Conservation (phyloP, 805 yeast genomes). For the Sungouiozyma ichnusensis region DNA sequence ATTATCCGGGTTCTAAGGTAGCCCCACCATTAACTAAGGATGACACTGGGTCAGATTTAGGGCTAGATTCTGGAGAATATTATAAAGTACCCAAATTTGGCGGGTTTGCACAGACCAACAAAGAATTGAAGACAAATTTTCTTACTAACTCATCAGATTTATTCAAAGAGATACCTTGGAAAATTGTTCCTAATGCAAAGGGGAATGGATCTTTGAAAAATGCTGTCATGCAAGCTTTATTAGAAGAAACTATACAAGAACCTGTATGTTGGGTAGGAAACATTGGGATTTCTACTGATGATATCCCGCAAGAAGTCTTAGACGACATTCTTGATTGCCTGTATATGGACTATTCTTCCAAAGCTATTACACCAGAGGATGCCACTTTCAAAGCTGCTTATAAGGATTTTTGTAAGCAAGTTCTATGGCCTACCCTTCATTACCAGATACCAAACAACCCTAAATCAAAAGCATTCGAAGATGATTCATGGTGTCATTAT, state of each 20-base stretch:
- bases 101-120: conserved; percentile 55
- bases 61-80: conserved; percentile 7
- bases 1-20: background rate
- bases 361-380: conserved; percentile 65
- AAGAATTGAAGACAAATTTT: conserved; percentile 26
- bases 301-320: conserved; percentile 48
- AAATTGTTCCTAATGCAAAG: conserved; percentile 48
- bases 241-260: conserved; percentile 29
- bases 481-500: conserved; percentile 85
- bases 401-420: conserved; percentile 81
- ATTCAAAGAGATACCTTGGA: conserved; percentile 55
- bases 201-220: conserved; percentile 86
- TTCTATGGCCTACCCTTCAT: conserved; percentile 89
- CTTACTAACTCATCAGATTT: conserved; percentile 30
- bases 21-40: background rate
- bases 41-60: conserved; percentile 11
- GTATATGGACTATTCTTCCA: conserved; percentile 40
- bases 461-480: conserved; percentile 85
- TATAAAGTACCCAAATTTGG: conserved; percentile 44
- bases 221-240: conserved; percentile 59
- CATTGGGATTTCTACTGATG: conserved; percentile 85
- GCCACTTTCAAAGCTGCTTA: conserved; percentile 80
- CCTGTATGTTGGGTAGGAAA: conserved; percentile 74
- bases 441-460: conserved; percentile 95
- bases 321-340: conserved; percentile 41